Conservation (phyloP, 257 asterid genomes). For the Primulina tabacum region DNA sequence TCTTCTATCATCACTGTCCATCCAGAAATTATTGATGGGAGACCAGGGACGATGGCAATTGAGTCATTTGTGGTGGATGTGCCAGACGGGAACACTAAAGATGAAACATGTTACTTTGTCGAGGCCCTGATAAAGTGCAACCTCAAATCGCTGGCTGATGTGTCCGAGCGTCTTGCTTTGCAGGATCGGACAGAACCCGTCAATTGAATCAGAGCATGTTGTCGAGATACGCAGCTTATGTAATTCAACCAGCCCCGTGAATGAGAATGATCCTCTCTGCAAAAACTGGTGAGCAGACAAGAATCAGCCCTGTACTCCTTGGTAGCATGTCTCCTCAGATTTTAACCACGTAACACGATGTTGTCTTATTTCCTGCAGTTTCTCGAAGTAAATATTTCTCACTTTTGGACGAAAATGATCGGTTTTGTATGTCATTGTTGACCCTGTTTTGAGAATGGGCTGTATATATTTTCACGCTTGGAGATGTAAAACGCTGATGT, state of each 20-base stretch:
- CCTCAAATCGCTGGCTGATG: neutral
- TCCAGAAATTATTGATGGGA: neutral
- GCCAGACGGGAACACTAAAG: slow-evolving; percentile 1
- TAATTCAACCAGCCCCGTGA: neutral
- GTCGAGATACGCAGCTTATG: neutral
- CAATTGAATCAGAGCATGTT: neutral
- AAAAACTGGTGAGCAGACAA: neutral
- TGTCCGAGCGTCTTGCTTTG: neutral
- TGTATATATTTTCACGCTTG: neutral
- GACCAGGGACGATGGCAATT: neutral
- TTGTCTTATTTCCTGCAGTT: neutral
- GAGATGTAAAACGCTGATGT: neutral
- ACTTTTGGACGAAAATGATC: neutral
- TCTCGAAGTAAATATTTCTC: too few relatives aligned
- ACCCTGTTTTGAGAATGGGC: neutral
- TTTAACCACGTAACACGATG: neutral
- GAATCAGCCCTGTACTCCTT: neutral
- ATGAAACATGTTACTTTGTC: neutral
- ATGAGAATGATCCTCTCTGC: neutral
- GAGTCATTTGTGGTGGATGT: slow-evolving; percentile 1
- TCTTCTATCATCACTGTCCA: neutral
- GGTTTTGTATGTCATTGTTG: neutral
- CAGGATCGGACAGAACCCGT: neutral
- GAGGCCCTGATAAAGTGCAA: neutral
- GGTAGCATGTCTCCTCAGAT: neutral